Evolutionary conservation across 1,139 yeast genomes (phyloP), one percentile per base, ranked within the genome.

Genomic region (Magnusiomyces magnusii): DNA sequence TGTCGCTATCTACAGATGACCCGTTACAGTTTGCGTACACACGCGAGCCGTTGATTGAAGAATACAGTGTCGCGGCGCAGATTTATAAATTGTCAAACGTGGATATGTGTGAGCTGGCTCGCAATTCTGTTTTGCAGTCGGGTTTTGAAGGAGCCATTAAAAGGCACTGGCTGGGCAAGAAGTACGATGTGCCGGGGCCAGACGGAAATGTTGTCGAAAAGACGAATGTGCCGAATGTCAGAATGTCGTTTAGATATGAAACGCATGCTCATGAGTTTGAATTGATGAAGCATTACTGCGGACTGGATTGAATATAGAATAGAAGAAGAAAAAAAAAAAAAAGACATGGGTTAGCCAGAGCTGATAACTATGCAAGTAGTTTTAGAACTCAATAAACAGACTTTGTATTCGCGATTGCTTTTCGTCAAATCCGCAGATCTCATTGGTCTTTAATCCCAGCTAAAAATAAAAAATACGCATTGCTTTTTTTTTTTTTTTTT

Each of bases 61-160:
- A 93, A 72, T 93, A 92, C 71, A 88, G 97, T 1, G 97, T 93
- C 41, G 99, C 99, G 2, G 97, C 97, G 0, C 98, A 93, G 73
- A 93, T 93, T 66, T 93, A 92, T 78, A 91, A 93, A 70, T 78
- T 93, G 51, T 88, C 96, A 0, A 84, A 91, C 60, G 98, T 92
- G 25, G 99, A 93, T 73, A 89, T 95, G 95, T 93, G 98, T 72
- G 99, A 93, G 71, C 71, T 86, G 62, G 92, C 92, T 0, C 79
- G 84, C 63, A 85, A 85, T 71, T 91, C 98, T 0, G 98, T 92
- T 2, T 73, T 80, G 57, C 97, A 92, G 76, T 85, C 95, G 64
- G 99, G 99, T 0, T 93, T 92, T 82, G 99, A 93, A 73, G 80
- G 84, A 60, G 78, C 78, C 44, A 80, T 93, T 68, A 95, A 93